Evolutionary conservation across 305 asterid species (phyloP), one percentile per base, ranked within the genome.

Genomic region (Stenogyne calaminthoides): DNA sequence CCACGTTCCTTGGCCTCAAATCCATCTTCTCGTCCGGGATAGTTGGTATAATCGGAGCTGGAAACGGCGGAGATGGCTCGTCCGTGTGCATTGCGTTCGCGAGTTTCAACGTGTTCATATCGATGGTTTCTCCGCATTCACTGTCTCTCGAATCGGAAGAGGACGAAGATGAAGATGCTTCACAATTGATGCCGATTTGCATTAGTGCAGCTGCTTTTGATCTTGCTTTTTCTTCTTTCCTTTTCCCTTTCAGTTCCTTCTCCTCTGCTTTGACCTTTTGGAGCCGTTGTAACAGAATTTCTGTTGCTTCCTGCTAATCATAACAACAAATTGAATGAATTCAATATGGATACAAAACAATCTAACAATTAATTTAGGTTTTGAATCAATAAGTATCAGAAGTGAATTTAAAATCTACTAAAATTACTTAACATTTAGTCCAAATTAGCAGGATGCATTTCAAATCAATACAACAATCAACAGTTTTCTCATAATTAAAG

Each of bases 111-210:
- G 44, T 58, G 19, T 63, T 77, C 86, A 86, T 84, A 73, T 81
- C 67, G 0, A 83, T 76, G 0, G 81, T 82, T 22, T 82, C 82
- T 37, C 80, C 92, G 22, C 91, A 83, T 12, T 90, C 98, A 46
- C 88, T 75, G 71, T 89, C 91, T 55, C 93, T 85, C 0, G 91
- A 94, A 19, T 90, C 95, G 0, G 93, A 80, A 0, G 85, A 86
- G 1, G 76, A 71, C 12, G 69, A 63, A 14, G 77, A 62, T 1
- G 83, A 14, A 0, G 91, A 84, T 73, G 42, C 54, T 16, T 76
- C 82, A 57, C 82, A 64, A 19, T 36, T 65, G 9, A 22, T 22
- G 34, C 19, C 70, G 27, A 9, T 49, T 18, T 19, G 77, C 82
- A 73, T 75, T 10, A 40, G 72, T 15, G 75, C 62, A 5, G 77